Conservation (phyloP, 2,329 filamentous ascomycete species). For the Zymoseptoria brevis region DNA sequence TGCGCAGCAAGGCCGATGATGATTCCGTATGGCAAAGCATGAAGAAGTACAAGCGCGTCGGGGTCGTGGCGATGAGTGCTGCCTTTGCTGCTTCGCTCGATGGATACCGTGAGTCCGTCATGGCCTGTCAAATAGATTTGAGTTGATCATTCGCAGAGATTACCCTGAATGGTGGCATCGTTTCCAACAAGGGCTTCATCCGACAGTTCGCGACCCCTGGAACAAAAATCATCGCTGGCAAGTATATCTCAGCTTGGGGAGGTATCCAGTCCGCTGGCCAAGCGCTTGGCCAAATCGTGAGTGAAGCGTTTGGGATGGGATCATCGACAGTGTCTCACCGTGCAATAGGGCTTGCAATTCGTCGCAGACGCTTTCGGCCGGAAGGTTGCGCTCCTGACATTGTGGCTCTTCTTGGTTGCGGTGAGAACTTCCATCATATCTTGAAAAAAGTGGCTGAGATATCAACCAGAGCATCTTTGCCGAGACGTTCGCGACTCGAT, state of each 20-base stretch:
- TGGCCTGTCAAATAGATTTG: constrained; percentile 14
- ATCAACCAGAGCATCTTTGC: constrained; percentile 29
- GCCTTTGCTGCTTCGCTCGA: constrained; percentile 38
- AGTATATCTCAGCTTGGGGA: constrained; percentile 35
- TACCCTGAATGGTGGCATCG: constrained; percentile 34
- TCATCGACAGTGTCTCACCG: neutral
- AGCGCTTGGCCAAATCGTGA: constrained; percentile 33
- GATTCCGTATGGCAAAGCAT: constrained; percentile 34
- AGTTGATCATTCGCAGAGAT: constrained; percentile 21
- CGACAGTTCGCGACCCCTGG: constrained; percentile 28
- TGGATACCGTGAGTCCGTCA: constrained; percentile 30
- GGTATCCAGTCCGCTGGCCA: constrained; percentile 35
- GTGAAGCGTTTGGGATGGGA: neutral
- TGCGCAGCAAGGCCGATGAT: constrained; percentile 25
- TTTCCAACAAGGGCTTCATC: constrained; percentile 36
- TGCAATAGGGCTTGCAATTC: constrained; percentile 25
- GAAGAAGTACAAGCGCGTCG: constrained; percentile 30
- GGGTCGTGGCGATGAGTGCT: constrained; percentile 33
- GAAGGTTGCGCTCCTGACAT: constrained; percentile 31
- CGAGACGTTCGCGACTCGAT: constrained; percentile 32
- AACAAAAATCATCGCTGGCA: constrained; percentile 29
- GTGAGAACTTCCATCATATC: neutral
- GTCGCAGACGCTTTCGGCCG: constrained; percentile 32
- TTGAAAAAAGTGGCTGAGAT: neutral
- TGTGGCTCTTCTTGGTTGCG: constrained; percentile 30